Percentiles rank a stretch among this genome's conserved stretches.
Evolutionary conservation across 2,329 filamentous ascomycete species (phyloP).

Genomic region (Aurifilum marmelostoma): DNA sequence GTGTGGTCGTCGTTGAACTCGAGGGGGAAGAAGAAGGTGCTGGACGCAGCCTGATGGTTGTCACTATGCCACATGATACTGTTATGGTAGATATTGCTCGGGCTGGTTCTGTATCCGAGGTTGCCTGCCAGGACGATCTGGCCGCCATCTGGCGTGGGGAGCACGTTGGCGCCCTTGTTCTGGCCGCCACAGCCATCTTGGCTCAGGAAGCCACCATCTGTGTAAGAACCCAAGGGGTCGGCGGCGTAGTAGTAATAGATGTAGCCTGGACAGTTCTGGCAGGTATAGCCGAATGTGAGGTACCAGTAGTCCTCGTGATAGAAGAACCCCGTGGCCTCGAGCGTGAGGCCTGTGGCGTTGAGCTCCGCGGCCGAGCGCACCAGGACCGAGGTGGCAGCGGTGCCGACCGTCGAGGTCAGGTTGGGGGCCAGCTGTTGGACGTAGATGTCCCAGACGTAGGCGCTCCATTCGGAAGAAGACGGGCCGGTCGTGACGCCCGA

Average conservation of each 20-base stretch:
- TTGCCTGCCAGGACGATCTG: background rate
- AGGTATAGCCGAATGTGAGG: background rate
- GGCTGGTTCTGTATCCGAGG: background rate
- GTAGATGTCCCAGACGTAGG: background rate
- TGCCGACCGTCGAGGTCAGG: background rate
- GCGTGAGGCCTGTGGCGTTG: background rate
- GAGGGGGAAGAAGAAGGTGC: background rate
- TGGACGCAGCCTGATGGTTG: background rate
- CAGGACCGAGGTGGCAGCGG: background rate
- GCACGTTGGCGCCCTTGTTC: background rate
- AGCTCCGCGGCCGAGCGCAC: background rate
- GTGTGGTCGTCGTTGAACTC: slow-evolving; percentile 1
- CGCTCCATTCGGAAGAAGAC: background rate
- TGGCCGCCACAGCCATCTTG: background rate
- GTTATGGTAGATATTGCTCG: background rate
- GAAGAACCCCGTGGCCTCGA: background rate
- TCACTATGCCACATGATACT: background rate
- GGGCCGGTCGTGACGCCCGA: background rate
- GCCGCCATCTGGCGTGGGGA: background rate
- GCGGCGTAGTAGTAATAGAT: background rate
- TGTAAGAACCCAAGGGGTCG: background rate
- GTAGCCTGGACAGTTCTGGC: background rate
- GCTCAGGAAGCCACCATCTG: background rate
- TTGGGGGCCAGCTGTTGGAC: background rate
- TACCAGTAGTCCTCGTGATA: background rate